These are phyloP conservation scores for Ganoderma lucidum DNA, from an alignment of 1,284 basidiomycete species.

Conservation along the genomic window DNA sequence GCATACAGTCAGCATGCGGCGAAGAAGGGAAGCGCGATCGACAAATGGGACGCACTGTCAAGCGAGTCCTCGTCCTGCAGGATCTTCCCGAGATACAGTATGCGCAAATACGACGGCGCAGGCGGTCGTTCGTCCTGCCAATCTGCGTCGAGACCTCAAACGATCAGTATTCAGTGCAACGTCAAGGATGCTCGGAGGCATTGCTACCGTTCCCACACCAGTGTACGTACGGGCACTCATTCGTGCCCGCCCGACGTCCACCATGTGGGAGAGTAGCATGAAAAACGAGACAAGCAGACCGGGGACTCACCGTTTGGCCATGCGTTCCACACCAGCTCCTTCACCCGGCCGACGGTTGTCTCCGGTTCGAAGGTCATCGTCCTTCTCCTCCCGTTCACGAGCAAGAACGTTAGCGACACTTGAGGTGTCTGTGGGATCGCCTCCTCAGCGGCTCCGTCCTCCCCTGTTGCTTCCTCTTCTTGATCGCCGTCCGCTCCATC, in stretches of 20 bases:
- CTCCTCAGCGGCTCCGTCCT: constrained; percentile 28
- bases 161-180: neutral
- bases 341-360: constrained; percentile 80
- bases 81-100: constrained; percentile 85
- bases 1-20: constrained; percentile 18
- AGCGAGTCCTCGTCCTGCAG: constrained; percentile 86
- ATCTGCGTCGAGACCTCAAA: constrained; percentile 50
- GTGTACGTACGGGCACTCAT: neutral
- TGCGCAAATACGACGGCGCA: constrained; percentile 79
- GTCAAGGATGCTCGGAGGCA: constrained; percentile 2
- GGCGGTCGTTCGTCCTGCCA: constrained; percentile 86
- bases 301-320: constrained; percentile 76
- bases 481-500: constrained; percentile 29
- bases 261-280: neutral
- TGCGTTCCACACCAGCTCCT: constrained; percentile 86
- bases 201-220: constrained; percentile 1
- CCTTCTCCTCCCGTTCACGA: constrained; percentile 76
- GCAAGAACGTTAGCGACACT: constrained; percentile 76
- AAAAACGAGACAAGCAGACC: neutral
- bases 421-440: constrained; percentile 66
- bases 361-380: constrained; percentile 84
- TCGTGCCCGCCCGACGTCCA: neutral
- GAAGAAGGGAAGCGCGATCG: constrained; percentile 11
- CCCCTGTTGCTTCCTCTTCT: neutral
- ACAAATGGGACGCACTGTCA: constrained; percentile 56